These are phyloP conservation scores for Xylariales sp. DNA, from an alignment of 2,329 filamentous ascomycete species.

Conservation along the genomic window DNA sequence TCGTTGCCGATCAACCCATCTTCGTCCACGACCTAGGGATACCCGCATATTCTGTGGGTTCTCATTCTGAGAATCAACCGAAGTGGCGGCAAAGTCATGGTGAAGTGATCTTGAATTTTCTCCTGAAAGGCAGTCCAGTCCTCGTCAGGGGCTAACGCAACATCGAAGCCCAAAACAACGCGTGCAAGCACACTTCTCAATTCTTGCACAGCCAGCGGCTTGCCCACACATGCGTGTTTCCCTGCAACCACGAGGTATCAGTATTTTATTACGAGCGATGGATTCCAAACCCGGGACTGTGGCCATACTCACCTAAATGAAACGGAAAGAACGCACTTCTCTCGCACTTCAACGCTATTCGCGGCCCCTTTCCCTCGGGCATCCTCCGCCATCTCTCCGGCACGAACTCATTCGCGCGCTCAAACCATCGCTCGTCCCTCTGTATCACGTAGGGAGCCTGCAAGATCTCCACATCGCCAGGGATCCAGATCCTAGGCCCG, in stretches of 20 bases:
- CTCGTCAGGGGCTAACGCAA: not conserved
- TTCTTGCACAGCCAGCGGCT: conserved; percentile 9
- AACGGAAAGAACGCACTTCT: conserved; percentile 8
- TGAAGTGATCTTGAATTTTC: conserved; percentile 9
- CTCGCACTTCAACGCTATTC: conserved; percentile 2
- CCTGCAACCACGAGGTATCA: not conserved
- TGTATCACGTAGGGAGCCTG: conserved; percentile 10
- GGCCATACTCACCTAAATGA: conserved; percentile 4
- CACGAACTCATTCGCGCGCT: conserved; percentile 9
- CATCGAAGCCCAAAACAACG: conserved; percentile 7
- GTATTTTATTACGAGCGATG: not conserved
- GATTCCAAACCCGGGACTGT: no score
- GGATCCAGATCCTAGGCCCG: conserved; percentile 8
- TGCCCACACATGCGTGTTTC: conserved; percentile 11
- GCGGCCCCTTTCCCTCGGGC: no score
- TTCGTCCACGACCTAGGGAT: no score
- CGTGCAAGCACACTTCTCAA: conserved; percentile 10
- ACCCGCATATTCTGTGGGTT: no score
- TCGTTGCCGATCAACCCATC: no score
- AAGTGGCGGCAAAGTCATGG: conserved; percentile 7
- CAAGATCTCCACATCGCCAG: conserved; percentile 8
- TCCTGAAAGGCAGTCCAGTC: conserved; percentile 6
- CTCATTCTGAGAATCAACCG: conserved; percentile 4
- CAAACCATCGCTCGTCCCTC: conserved; percentile 9
- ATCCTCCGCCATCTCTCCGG: conserved; percentile 9